phyloP scores from a whole-genome alignment of 805 yeast species.

The Lipomyces mesembrius region DNA sequence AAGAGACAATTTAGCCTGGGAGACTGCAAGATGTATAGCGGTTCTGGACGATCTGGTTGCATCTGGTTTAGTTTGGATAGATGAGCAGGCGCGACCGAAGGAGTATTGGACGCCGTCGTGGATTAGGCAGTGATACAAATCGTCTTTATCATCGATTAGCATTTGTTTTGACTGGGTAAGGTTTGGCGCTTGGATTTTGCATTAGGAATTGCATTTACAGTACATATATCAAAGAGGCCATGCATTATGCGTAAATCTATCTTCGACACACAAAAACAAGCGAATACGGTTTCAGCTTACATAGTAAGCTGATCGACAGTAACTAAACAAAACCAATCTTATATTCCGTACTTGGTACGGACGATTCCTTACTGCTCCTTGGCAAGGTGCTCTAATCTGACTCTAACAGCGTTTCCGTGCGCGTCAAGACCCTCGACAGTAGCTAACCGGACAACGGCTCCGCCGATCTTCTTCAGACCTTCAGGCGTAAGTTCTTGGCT shows the following conservation, averaged over 20 bases:
- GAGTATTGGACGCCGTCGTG: constrained; percentile 49
- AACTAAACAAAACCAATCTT: not conserved
- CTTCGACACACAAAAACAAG: no score
- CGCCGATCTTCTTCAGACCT: constrained; percentile 89
- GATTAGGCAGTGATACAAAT: constrained; percentile 26
- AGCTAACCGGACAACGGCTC: constrained; percentile 94
- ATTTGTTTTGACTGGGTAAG: not conserved
- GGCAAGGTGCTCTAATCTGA: constrained; percentile 85
- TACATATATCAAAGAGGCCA: not conserved
- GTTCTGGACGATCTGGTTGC: constrained; percentile 75
- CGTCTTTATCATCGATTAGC: not conserved
- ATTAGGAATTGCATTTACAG: not conserved
- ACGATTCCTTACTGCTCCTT: not conserved
- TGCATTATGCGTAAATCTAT: not conserved
- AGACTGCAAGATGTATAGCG: constrained; percentile 56
- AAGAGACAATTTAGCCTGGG: constrained; percentile 80
- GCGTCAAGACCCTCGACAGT: constrained; percentile 96
- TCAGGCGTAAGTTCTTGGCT: constrained; percentile 85
- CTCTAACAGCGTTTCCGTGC: constrained; percentile 94
- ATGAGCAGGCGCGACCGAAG: constrained; percentile 48
- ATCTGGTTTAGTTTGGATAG: constrained; percentile 86
- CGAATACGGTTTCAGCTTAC: no score
- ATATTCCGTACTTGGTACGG: no score
- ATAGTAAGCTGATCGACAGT: not conserved
- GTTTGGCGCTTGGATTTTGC: not conserved